Conservation (phyloP, 805 yeast species). For the Hemisphaericaspora nanyangensis region DNA sequence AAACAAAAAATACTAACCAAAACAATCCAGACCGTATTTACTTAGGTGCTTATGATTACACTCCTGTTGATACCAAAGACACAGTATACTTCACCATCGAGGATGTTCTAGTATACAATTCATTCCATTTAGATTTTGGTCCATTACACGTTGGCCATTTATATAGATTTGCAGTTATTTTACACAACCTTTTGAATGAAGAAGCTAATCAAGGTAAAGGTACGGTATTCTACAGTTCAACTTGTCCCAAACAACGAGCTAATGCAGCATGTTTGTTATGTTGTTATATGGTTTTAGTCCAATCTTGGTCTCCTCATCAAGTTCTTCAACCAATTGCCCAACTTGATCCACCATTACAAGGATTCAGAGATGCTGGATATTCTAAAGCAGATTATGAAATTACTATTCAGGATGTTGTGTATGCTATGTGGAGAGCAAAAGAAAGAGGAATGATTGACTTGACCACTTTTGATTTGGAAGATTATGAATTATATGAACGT, state of each 20-base stretch:
- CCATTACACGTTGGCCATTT: constrained; percentile 91
- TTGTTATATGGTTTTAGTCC: constrained; percentile 92
- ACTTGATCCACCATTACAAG: constrained; percentile 88
- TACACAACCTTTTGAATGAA: constrained; percentile 88
- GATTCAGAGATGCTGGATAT: constrained; percentile 96
- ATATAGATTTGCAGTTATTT: constrained; percentile 90
- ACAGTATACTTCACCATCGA: constrained; percentile 88
- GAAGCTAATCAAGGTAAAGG: constrained; percentile 81
- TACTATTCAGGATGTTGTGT: constrained; percentile 90
- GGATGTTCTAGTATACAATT: constrained; percentile 84
- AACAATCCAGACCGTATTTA: constrained; percentile 71
- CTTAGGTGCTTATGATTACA: constrained; percentile 80
- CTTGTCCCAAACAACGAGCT: constrained; percentile 76
- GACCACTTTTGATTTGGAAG: constrained; percentile 83
- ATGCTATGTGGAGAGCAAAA: constrained; percentile 97
- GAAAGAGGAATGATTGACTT: constrained; percentile 86
- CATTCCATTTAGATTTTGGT: constrained; percentile 96
- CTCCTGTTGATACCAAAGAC: constrained; percentile 73
- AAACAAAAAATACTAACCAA: too few species aligned
- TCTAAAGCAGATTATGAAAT: constrained; percentile 92
- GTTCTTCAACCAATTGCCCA: constrained; percentile 93
- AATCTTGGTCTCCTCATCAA: constrained; percentile 98
- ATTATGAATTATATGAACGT: constrained; percentile 89
- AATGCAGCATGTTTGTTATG: constrained; percentile 93
- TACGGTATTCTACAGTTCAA: constrained; percentile 83